Evolutionary conservation across 2,329 filamentous ascomycete genomes (phyloP).

Genomic region (Exophiala viscosa): DNA sequence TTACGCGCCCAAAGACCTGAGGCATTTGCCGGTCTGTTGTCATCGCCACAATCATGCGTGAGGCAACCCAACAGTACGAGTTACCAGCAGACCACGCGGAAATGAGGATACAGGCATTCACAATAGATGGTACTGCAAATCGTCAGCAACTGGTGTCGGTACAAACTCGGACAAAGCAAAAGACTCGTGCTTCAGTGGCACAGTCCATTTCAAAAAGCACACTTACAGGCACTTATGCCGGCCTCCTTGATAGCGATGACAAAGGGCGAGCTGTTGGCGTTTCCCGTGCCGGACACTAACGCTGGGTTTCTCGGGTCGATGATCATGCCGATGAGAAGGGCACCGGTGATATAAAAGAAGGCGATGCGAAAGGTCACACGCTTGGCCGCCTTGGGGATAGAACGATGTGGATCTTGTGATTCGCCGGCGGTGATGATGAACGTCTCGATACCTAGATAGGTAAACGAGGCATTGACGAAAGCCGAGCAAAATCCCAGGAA

Average conservation of each 20-base stretch:
- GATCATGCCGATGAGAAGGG: slow-evolving; percentile 74
- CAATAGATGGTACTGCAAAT: slow-evolving; percentile 79
- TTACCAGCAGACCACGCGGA: slow-evolving; percentile 87
- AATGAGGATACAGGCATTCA: slow-evolving; percentile 90
- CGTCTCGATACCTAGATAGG: slow-evolving; percentile 61
- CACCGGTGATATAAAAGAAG: slow-evolving; percentile 80
- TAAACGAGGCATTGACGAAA: slow-evolving; percentile 61
- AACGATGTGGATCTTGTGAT: slow-evolving; percentile 63
- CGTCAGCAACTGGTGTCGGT: no score
- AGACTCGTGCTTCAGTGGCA: no score
- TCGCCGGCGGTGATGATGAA: slow-evolving; percentile 58
- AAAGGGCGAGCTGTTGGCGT: slow-evolving; percentile 77
- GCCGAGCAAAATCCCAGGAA: slow-evolving; percentile 64
- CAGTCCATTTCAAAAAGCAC: no score
- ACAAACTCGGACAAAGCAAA: no score
- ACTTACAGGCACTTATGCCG: slow-evolving; percentile 69
- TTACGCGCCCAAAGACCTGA: slow-evolving; percentile 71
- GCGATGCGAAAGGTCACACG: slow-evolving; percentile 91
- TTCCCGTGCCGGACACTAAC: slow-evolving; percentile 64
- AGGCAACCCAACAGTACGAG: slow-evolving; percentile 84
- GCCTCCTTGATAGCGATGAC: slow-evolving; percentile 87
- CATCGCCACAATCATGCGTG: slow-evolving; percentile 80
- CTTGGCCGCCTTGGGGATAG: slow-evolving; percentile 80
- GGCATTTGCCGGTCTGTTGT: slow-evolving; percentile 84
- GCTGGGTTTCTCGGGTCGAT: slow-evolving; percentile 67